These are phyloP conservation scores for Sanghuangporus baumii DNA, from an alignment of 1,284 basidiomycete species.

Conservation along the genomic window DNA sequence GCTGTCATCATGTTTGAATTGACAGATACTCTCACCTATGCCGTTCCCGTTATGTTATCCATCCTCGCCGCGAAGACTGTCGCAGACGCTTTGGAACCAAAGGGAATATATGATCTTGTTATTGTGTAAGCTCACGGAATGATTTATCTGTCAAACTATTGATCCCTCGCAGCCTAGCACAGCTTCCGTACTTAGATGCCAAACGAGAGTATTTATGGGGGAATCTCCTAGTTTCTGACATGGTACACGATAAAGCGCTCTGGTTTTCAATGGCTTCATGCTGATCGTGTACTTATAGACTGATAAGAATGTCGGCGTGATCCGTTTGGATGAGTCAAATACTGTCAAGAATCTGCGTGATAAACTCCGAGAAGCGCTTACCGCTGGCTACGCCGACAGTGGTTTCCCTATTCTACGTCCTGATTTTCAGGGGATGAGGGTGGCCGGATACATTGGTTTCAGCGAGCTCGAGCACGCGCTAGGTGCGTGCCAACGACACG, in stretches of 20 bases:
- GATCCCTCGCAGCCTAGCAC: conserved; percentile 40
- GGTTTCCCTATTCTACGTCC: conserved; percentile 82
- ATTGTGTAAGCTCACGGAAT: conserved; percentile 61
- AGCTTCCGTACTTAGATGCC: conserved; percentile 87
- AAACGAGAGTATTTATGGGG: conserved; percentile 90
- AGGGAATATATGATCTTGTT: conserved; percentile 93
- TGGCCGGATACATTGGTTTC: conserved; percentile 91
- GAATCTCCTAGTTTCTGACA: conserved; percentile 64
- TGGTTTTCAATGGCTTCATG: neutral
- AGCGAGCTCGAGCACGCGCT: conserved; percentile 93
- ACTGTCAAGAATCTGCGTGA: conserved; percentile 67
- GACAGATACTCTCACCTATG: conserved; percentile 91
- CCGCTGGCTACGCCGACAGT: conserved; percentile 67
- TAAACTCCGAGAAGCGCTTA: conserved; percentile 55
- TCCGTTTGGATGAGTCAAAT: conserved; percentile 62
- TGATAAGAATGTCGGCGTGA: conserved; percentile 57
- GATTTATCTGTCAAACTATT: neutral
- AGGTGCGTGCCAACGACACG: conserved; percentile 43
- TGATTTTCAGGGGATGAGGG: conserved; percentile 48
- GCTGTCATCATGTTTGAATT: conserved; percentile 94
- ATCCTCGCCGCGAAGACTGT: conserved; percentile 92
- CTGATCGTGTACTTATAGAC: conserved; percentile 37
- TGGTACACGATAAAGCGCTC: conserved; percentile 42
- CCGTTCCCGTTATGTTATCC: conserved; percentile 90
- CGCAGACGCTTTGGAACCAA: conserved; percentile 88